These are phyloP conservation scores for Cystobasidium slooffiae DNA, from an alignment of 1,284 basidiomycete genomes.

Conservation along the genomic window DNA sequence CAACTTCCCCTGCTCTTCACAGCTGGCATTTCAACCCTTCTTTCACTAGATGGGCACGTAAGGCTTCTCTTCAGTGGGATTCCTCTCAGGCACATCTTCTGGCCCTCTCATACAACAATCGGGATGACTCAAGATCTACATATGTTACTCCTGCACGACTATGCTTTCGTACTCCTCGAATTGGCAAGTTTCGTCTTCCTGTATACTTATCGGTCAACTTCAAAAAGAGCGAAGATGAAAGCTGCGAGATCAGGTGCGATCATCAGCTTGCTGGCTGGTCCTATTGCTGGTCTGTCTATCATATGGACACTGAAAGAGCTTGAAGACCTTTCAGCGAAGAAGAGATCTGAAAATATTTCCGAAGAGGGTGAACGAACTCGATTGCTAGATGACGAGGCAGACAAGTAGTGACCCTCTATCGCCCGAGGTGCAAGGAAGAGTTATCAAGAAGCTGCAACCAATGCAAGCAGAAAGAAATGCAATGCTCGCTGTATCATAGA, in stretches of 20 bases:
- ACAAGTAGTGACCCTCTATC: too few species aligned
- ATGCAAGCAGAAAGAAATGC: too few species aligned
- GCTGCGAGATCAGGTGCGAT: not conserved
- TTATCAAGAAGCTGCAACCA: too few species aligned
- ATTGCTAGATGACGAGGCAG: not conserved
- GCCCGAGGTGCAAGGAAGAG: too few species aligned
- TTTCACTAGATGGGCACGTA: slow-evolving; percentile 22
- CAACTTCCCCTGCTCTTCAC: slow-evolving; percentile 7
- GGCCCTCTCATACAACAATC: slow-evolving; percentile 5
- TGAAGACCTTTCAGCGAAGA: not conserved
- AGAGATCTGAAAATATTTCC: not conserved
- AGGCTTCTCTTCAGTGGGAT: slow-evolving; percentile 5
- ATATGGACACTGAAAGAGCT: slow-evolving; percentile 26
- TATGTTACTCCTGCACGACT: slow-evolving; percentile 32
- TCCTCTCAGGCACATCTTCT: slow-evolving; percentile 25
- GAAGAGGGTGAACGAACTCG: not conserved
- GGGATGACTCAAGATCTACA: slow-evolving; percentile 24
- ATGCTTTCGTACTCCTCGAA: slow-evolving; percentile 24
- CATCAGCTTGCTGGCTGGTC: not conserved
- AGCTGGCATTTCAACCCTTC: not conserved
- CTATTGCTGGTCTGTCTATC: slow-evolving; percentile 2
- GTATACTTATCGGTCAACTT: slow-evolving; percentile 3
- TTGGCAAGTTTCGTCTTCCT: slow-evolving; percentile 17
- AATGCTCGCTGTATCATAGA: not conserved
- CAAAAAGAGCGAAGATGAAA: not conserved